Conservation (phyloP, 129 eudicot species). For the Kitagawia praeruptora region DNA sequence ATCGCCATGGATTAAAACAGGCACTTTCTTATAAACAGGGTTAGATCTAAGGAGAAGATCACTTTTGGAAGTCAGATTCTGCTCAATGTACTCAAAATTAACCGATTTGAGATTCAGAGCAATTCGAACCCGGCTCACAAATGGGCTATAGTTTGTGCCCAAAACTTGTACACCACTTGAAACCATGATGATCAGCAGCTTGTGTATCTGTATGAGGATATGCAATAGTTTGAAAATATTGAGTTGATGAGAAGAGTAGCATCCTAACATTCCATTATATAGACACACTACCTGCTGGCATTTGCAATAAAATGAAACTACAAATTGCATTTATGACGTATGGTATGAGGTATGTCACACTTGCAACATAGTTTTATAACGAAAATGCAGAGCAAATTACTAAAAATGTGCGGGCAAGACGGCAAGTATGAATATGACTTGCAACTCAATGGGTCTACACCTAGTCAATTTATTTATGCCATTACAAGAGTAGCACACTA, state of each 20-base stretch:
- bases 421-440: background rate
- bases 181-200: background rate
- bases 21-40: background rate
- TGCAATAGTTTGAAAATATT: background rate
- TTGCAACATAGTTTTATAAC: background rate
- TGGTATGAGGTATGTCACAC: background rate
- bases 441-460: background rate
- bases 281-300: background rate
- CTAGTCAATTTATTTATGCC: background rate
- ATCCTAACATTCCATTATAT: background rate
- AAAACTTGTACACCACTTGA: background rate
- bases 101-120: background rate
- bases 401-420: background rate
- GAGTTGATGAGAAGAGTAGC: background rate
- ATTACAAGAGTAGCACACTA: background rate
- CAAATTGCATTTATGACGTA: background rate
- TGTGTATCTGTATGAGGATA: too few relatives aligned
- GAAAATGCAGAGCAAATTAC: background rate
- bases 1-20: background rate
- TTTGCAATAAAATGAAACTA: background rate
- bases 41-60: background rate
- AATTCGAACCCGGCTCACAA: background rate
- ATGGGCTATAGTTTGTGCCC: background rate
- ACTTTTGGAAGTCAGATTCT: background rate
- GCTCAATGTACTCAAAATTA: background rate